These are phyloP conservation scores for Vitis hybrid DNA, from an alignment of 177 flowering plant species.

Conservation along the genomic window DNA sequence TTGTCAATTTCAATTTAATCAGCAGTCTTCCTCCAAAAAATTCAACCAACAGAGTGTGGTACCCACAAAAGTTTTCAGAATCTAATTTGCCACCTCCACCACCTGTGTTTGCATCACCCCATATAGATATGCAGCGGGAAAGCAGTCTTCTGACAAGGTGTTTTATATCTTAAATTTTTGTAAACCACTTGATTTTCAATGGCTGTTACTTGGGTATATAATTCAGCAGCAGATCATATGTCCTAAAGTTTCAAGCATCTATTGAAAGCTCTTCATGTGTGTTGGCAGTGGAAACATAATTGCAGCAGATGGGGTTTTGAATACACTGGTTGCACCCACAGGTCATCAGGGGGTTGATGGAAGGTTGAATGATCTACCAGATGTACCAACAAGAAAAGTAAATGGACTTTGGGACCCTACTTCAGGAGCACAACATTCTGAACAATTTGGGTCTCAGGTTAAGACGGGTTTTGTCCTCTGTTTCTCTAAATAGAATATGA, in stretches of 20 bases:
- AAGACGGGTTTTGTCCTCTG: neutral
- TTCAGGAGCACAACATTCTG: slow-evolving; percentile 2
- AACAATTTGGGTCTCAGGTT: slow-evolving; percentile 5
- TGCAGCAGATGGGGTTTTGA: slow-evolving; percentile 6
- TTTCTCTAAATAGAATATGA: neutral
- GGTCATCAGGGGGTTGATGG: slow-evolving; percentile 11
- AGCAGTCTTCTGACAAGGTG: slow-evolving; percentile 14
- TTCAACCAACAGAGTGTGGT: neutral
- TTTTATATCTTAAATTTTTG: neutral
- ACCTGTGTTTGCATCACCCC: slow-evolving; percentile 19
- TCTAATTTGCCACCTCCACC: slow-evolving; percentile 8
- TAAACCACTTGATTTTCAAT: neutral
- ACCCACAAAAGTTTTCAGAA: neutral
- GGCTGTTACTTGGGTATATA: neutral
- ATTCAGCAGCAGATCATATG: neutral
- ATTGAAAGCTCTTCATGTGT: neutral
- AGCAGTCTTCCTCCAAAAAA: slow-evolving; percentile 15
- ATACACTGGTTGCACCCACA: slow-evolving; percentile 4
- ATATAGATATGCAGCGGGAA: slow-evolving; percentile 1
- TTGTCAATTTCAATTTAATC: neutral
- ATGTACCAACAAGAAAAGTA: neutral
- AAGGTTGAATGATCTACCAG: neutral
- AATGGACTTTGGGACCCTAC: neutral
- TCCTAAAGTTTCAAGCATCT: neutral
- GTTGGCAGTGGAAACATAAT: slow-evolving; percentile 11